Evolutionary conservation across 345 rosid species (phyloP).

Genomic region (Eucalyptus curtisii): DNA sequence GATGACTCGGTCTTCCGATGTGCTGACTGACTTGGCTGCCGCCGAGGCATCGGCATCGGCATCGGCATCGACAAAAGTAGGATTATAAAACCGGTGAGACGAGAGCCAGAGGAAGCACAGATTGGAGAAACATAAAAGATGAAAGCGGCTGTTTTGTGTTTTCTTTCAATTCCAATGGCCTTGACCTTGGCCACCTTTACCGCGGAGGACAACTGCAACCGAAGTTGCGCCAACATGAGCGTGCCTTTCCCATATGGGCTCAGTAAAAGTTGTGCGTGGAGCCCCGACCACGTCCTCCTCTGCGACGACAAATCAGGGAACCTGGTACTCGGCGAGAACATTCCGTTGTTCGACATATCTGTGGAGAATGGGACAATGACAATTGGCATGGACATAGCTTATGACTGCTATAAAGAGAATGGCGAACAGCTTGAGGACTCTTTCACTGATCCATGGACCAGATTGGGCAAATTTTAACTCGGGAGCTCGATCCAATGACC

Average conservation of each 20-base stretch:
- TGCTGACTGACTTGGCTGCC: not conserved
- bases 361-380: not conserved
- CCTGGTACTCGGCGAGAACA: fast-evolving
- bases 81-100: not conserved
- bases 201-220: not conserved
- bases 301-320: not conserved
- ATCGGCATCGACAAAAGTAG: not conserved
- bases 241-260: not conserved
- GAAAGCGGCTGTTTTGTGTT: not conserved
- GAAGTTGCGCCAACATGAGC: not conserved
- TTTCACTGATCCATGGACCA: fast-evolving
- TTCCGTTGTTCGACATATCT: not conserved
- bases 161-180: not conserved
- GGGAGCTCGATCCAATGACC: too few species aligned
- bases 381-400: not conserved
- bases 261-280: not conserved
- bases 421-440: fast-evolving
- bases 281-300: fast-evolving
- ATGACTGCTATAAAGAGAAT: fast-evolving
- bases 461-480: fast-evolving
- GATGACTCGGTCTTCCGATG: not conserved
- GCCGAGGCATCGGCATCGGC: not conserved
- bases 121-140: not conserved
- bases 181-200: not conserved
- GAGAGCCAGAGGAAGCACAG: not conserved